Evolutionary conservation across 2,329 filamentous ascomycete species (phyloP).

Genomic region (Didymella lethalis): DNA sequence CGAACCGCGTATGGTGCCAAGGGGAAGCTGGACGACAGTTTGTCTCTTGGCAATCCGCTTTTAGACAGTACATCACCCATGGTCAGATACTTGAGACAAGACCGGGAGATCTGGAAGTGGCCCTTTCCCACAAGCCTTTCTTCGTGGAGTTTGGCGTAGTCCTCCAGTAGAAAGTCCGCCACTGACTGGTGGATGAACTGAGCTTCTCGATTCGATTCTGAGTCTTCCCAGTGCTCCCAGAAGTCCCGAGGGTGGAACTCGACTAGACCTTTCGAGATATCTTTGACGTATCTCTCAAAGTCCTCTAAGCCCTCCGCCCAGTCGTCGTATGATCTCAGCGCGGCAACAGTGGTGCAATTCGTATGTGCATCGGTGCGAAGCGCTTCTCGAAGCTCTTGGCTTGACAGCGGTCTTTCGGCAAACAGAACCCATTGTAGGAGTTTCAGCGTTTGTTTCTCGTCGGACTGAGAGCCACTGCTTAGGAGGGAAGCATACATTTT

Average conservation of each 20-base stretch:
- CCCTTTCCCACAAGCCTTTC: neutral
- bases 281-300: slow-evolving; percentile 1
- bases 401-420: neutral
- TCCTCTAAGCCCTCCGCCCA: neutral
- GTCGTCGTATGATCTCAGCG: neutral
- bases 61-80: neutral
- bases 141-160: no score
- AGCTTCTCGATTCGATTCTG: neutral
- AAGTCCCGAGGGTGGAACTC: neutral
- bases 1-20: neutral
- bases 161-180: neutral
- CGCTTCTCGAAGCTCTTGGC: neutral
- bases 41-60: neutral
- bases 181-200: slow-evolving; percentile 6
- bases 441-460: neutral
- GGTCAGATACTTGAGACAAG: neutral
- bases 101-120: neutral
- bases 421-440: neutral
- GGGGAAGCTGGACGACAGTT: neutral
- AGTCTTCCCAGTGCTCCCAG: neutral
- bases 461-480: neutral
- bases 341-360: neutral
- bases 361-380: neutral
- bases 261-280: neutral
- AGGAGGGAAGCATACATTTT: neutral